Percentiles rank a stretch among this genome's conserved stretches.
Evolutionary conservation across 1,284 basidiomycete genomes (phyloP).

Genomic region (Trametes hirsuta): DNA sequence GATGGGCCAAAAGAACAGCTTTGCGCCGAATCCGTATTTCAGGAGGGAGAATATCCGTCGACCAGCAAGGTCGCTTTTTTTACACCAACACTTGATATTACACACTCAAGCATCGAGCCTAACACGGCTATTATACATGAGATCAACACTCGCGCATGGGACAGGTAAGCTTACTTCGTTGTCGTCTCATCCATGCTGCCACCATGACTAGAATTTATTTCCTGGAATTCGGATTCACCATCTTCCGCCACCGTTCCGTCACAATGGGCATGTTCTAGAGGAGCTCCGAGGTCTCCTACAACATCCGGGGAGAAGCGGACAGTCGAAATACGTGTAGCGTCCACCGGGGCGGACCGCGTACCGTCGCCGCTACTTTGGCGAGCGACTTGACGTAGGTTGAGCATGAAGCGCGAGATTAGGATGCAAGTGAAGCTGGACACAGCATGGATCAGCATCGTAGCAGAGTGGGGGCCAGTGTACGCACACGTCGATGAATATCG

Average conservation of each 20-base stretch:
- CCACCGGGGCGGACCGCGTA: background rate
- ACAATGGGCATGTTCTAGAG: constrained; percentile 8
- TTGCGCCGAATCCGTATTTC: no score
- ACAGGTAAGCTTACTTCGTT: no score
- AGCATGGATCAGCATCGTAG: background rate
- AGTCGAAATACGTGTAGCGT: constrained; percentile 4
- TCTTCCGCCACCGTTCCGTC: background rate
- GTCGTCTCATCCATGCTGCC: no score
- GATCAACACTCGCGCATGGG: no score
- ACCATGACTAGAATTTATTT: no score
- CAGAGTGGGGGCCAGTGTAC: background rate
- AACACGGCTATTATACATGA: no score
- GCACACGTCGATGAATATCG: constrained; percentile 18
- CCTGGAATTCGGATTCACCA: no score
- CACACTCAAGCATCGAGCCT: no score
- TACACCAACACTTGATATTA: no score
- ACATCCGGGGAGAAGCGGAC: constrained; percentile 13
- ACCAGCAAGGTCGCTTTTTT: no score
- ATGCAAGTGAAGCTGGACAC: constrained; percentile 15
- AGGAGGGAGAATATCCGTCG: no score
- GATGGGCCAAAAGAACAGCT: background rate
- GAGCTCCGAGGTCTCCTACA: constrained; percentile 24
- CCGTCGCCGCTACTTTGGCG: background rate
- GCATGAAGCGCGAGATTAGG: constrained; percentile 23
- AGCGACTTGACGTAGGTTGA: constrained; percentile 20